Evolutionary conservation across 1,139 yeast species (phyloP), one percentile per base, ranked within the genome.

Genomic region (Hyphopichia khmerensis): DNA sequence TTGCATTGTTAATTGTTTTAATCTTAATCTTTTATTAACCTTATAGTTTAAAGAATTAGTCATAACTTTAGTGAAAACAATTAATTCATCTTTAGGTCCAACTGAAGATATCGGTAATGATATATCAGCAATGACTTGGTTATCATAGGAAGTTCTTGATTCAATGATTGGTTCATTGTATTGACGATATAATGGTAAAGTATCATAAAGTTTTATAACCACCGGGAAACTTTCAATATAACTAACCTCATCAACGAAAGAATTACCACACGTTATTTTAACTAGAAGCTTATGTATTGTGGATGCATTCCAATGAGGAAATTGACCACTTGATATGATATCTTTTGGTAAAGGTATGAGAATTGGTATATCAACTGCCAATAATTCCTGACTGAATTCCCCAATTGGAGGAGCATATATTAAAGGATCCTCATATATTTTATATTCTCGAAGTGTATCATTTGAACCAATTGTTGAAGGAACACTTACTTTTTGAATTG

Each of bases 341-440:
- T 79, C 80, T 43, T 69, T 72, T 1, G 82, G 82, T n/a, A 83
- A 57, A 0, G 82, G 82, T 29, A 83, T 71, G 10, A 82, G 62
- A 35, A 83, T 60, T 0, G 88, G 88, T 4, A 83, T 57, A 50
- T 82, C 87, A 27, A 82, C 53, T 0, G 84, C 87, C 8, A 82
- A 51, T 21, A 77, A 51, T 32, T 64, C 65, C 40, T 67, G 62
- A 30, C 58, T 58, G 41, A 72, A 64, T 30, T 60, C 57, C 3
- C 73, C 75, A 38, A 61, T 53, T 1, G 69, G 63, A 0, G 77
- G 76, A 17, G 65, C 53, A 47, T 62, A 73, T 17, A 64, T 57
- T 49, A 62, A 52, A 36, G 72, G 65, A 51, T 70, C 65, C 41
- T 70, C 67, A 58, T 67, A 67, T 0, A 69, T 39, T 39, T 63